Conservation (phyloP, 805 yeast species). For the Candida rishiriensis region DNA sequence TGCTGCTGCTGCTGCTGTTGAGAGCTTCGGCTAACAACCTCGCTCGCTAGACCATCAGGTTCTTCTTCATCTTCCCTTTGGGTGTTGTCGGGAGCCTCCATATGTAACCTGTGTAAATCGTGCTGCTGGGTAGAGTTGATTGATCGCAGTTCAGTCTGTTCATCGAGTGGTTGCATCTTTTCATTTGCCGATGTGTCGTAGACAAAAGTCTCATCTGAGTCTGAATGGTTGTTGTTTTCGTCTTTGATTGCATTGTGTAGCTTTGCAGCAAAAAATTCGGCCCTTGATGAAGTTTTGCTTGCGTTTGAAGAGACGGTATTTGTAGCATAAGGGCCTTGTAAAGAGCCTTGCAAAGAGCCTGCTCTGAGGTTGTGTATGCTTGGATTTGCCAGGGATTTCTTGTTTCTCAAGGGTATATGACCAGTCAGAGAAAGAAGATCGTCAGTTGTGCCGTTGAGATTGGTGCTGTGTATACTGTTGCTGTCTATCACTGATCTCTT, state of each 20-base stretch:
- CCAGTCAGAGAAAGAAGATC: constrained; percentile 2
- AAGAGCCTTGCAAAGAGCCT: constrained; percentile 13
- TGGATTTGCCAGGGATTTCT: constrained; percentile 17
- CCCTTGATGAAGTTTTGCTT: constrained; percentile 62
- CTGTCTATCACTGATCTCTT: constrained; percentile 18
- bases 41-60: too few species aligned
- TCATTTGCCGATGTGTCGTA: constrained; percentile 52
- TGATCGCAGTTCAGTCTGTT: neutral
- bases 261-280: constrained; percentile 92
- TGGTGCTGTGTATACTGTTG: constrained; percentile 1
- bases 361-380: constrained; percentile 26
- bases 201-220: constrained; percentile 94
- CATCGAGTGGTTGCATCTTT: constrained; percentile 1
- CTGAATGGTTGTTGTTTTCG: constrained; percentile 63
- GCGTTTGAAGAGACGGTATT: constrained; percentile 24
- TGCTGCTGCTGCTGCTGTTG: neutral
- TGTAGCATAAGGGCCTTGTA: too few species aligned
- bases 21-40: neutral
- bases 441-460: constrained; percentile 1
- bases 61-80: neutral
- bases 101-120: neutral
- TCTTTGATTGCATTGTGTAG: constrained; percentile 93
- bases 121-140: neutral
- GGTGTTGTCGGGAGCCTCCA: neutral
- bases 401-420: constrained; percentile 7